Conservation (phyloP, 768 basidiomycete species). For the Vishniacozyma victoriae region DNA sequence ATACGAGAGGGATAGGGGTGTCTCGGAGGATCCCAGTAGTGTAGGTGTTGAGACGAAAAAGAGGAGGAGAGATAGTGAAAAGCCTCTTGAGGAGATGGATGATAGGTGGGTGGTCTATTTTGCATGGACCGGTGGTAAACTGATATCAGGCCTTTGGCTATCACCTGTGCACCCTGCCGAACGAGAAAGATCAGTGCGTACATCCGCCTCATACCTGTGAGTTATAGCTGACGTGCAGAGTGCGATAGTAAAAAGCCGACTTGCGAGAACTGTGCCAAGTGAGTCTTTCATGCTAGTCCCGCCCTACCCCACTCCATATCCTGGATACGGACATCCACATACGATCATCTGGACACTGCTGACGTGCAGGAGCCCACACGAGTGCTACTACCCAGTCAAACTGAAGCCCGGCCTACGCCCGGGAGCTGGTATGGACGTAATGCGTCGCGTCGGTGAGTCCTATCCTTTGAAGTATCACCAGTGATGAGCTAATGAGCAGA, state of each 20-base stretch:
- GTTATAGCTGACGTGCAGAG: slow-evolving; percentile 11
- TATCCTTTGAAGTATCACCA: no score
- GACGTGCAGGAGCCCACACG: slow-evolving; percentile 29
- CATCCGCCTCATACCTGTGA: not conserved
- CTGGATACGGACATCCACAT: no score
- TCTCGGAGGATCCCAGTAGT: no score
- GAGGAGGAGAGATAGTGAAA: no score
- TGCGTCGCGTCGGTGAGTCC: slow-evolving; percentile 33
- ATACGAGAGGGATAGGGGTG: no score
- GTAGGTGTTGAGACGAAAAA: no score
- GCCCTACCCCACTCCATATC: no score
- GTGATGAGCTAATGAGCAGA: slow-evolving; percentile 12
- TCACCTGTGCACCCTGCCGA: slow-evolving; percentile 36
- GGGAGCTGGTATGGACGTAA: slow-evolving; percentile 40
- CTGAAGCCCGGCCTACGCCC: slow-evolving; percentile 42
- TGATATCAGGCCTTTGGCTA: slow-evolving; percentile 17
- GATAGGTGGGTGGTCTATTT: not conserved
- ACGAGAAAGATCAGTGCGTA: slow-evolving; percentile 33
- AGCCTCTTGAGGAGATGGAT: not conserved
- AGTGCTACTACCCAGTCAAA: slow-evolving; percentile 39
- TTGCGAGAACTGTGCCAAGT: slow-evolving; percentile 27
- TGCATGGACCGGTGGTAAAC: not conserved
- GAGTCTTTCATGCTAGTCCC: no score
- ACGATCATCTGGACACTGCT: slow-evolving; percentile 4
- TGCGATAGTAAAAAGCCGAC: slow-evolving; percentile 30